These are phyloP conservation scores for Plasmodium inui DNA, from an alignment of 169 alveolate species.

Conservation along the genomic window DNA sequence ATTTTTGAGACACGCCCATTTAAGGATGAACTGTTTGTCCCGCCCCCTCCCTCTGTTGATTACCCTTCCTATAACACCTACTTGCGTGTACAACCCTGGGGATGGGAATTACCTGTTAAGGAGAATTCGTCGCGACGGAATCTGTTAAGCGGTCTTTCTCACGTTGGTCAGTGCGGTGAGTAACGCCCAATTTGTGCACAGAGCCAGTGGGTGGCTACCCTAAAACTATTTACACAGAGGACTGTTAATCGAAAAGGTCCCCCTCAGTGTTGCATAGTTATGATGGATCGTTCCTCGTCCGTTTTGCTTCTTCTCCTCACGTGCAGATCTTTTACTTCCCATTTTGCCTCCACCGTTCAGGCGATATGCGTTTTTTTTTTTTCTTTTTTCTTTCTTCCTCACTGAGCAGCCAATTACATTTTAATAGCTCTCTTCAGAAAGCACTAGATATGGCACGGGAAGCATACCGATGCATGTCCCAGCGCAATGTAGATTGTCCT, in stretches of 20 bases:
- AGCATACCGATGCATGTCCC: neutral
- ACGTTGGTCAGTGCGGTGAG: neutral
- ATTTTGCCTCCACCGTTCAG: slow-evolving; percentile 8
- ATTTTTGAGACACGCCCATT: neutral
- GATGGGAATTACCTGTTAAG: neutral
- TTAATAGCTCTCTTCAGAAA: neutral
- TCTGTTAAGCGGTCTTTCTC: neutral
- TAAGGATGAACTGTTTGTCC: neutral
- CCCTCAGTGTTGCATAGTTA: neutral
- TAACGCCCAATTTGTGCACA: neutral
- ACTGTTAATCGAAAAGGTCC: neutral
- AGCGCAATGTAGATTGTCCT: neutral
- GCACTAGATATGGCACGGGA: neutral
- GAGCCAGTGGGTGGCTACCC: neutral
- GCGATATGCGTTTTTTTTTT: neutral
- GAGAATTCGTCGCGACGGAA: neutral
- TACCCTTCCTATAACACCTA: neutral
- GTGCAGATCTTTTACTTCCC: neutral
- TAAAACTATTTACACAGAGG: neutral
- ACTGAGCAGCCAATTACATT: neutral
- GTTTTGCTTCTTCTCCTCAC: neutral
- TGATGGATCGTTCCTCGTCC: neutral
- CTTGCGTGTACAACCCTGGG: neutral
- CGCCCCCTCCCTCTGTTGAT: neutral
- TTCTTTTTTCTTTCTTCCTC: neutral